Conservation (phyloP, 495 filamentous ascomycete species). For the Elasticomyces elasticus region DNA sequence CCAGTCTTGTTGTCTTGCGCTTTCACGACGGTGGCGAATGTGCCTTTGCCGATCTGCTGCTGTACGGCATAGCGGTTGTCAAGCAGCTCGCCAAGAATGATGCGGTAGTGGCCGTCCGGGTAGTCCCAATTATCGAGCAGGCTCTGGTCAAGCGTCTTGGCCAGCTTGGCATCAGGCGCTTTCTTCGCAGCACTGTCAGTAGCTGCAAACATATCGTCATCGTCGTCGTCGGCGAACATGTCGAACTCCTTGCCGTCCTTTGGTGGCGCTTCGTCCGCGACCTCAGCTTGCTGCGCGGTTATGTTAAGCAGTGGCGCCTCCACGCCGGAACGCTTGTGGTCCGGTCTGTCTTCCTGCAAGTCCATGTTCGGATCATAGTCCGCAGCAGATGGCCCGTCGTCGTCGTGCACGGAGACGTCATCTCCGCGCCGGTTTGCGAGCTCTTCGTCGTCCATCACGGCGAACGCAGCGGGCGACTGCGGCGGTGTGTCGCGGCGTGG, state of each 20-base stretch:
- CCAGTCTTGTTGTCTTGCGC: conserved; percentile 69
- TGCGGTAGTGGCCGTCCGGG: conserved; percentile 87
- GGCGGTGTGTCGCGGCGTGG: conserved; percentile 40
- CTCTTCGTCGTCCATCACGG: conserved; percentile 51
- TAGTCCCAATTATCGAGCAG: conserved; percentile 94
- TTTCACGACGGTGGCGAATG: conserved; percentile 92
- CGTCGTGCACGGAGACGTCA: conserved; percentile 38
- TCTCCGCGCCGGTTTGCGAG: conserved; percentile 43
- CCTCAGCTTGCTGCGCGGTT: not conserved
- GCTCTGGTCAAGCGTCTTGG: conserved; percentile 61
- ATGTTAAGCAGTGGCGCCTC: not conserved
- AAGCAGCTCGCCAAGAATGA: conserved; percentile 79
- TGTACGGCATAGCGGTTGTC: conserved; percentile 81
- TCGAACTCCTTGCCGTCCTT: conserved; percentile 59
- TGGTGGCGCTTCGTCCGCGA: not conserved
- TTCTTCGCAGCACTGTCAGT: conserved; percentile 40
- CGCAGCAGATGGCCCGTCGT: conserved; percentile 80
- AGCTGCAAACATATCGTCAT: conserved; percentile 79
- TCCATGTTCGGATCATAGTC: conserved; percentile 92
- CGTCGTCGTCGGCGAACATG: conserved; percentile 91
- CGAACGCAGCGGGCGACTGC: conserved; percentile 46
- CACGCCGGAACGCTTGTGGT: conserved; percentile 53
- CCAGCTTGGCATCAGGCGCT: conserved; percentile 37
- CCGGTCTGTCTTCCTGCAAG: conserved; percentile 76
- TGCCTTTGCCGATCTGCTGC: conserved; percentile 79